Base-by-base conservation (phyloP, 805 yeast genomes). In the Debaryomyces hansenii region DNA sequence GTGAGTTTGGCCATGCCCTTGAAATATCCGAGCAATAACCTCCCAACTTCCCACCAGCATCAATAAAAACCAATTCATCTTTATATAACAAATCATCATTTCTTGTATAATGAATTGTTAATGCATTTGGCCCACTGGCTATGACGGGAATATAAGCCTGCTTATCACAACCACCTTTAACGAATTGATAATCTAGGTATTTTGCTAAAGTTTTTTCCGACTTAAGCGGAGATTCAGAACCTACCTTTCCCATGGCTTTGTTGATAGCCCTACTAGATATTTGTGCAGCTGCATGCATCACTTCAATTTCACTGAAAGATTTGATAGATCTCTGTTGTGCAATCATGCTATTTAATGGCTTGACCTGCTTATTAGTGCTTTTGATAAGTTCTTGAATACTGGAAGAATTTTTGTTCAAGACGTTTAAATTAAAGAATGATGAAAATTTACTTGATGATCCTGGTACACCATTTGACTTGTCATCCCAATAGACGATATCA, bases 1-100 rank as follows among this genome's bases (percentile, higher is more conserved):
- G 89, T 33, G 78, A 78, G 40, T 83, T 85, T 4, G 99, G 99
- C 97, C 98, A 94, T 0, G 97, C 86, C 52, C 99, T 78, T 2
- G 98, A 91, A 39, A 94, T 94, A 66, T 94, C 99, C 1, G 97
- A 84, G 60, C 96, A 84, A 65, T 94, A 94, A 1, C 97, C 97
- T 35, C 98, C 99, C 37, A 85, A 64, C 41, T 87, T 79, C 4
- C 98, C 99, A 1, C 96, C 95, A 3, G 98, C 98, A 66, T 94
- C 99, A 3, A 94, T 90, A 24, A 94, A 79, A 6, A 90, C 96
- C 74, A 88, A 69, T 51, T 92, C 97, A 52, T 84, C 90, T 37
- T 79, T 77, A 47, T 79, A 78, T 51, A 94, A 75, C 10, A 86
- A 66, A 59, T 89, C 96, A 64, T 94, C 96, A 59, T 94, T 94